Conservation (phyloP, 768 basidiomycete genomes). For the Mrakia gelida region DNA sequence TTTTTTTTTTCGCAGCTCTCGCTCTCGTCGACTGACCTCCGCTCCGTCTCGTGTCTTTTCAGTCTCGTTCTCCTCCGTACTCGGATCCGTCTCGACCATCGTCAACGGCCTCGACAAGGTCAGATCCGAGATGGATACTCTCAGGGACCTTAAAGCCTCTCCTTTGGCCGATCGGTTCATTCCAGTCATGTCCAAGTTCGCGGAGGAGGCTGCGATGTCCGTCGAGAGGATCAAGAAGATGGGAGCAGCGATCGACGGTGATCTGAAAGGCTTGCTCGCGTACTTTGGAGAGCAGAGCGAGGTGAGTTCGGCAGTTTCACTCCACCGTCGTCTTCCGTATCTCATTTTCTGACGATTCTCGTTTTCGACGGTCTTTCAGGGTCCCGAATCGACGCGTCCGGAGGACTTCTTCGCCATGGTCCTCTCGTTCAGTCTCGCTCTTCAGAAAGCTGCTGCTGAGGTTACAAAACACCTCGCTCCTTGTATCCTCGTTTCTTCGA, state of each 20-base stretch:
- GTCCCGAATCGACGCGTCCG: conserved; percentile 62
- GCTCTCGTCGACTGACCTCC: conserved; percentile 1
- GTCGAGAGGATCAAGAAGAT: conserved; percentile 66
- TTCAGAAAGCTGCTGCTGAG: conserved; percentile 42
- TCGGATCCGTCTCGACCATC: conserved; percentile 59
- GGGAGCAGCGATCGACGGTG: conserved; percentile 55
- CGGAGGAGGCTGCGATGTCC: conserved; percentile 51
- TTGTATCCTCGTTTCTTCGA: not conserved
- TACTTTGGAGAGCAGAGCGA: conserved; percentile 71
- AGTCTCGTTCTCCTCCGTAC: conserved; percentile 71
- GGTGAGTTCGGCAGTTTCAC: not conserved
- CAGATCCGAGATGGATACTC: conserved; percentile 54
- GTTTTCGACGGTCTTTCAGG: conserved; percentile 45
- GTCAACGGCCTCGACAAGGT: conserved; percentile 57
- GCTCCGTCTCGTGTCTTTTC: not conserved
- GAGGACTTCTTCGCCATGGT: conserved; percentile 66
- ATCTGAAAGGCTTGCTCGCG: conserved; percentile 57
- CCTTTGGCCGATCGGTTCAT: conserved; percentile 59
- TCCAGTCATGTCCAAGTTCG: conserved; percentile 64
- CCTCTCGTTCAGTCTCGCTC: not conserved
- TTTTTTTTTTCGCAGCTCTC: not conserved
- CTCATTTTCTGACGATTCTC: too few relatives aligned
- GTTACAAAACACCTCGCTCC: conserved; percentile 34
- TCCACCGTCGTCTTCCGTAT: too few relatives aligned
- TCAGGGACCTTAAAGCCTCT: conserved; percentile 43